phyloP scores from a whole-genome alignment of 768 basidiomycete genomes.

The Lentinula lateritia region DNA sequence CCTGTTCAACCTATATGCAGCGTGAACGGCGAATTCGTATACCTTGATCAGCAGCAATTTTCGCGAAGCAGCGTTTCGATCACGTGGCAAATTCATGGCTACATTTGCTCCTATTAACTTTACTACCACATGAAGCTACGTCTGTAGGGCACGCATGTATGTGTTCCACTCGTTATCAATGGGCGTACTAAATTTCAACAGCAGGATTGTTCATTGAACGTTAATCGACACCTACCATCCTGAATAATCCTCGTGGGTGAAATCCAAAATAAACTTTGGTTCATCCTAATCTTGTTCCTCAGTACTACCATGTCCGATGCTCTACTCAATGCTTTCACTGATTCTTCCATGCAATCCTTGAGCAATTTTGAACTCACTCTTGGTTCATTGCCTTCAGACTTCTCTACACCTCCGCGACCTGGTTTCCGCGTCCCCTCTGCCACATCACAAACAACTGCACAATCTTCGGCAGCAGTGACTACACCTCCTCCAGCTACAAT shows the following conservation, averaged over 20 bases:
- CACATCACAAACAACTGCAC: slow-evolving; percentile 46
- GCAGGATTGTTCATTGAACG: not conserved
- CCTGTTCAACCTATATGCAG: too few relatives aligned
- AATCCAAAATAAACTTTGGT: not conserved
- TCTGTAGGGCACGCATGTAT: too few relatives aligned
- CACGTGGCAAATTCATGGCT: not conserved
- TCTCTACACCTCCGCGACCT: slow-evolving; percentile 45
- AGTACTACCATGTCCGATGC: slow-evolving; percentile 1
- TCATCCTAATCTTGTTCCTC: not conserved
- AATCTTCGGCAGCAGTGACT: slow-evolving; percentile 42
- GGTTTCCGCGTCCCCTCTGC: slow-evolving; percentile 39
- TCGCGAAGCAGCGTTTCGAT: not conserved
- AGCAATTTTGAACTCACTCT: slow-evolving; percentile 59
- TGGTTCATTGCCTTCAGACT: slow-evolving; percentile 48
- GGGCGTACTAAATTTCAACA: not conserved
- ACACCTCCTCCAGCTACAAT: slow-evolving; percentile 42
- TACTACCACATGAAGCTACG: too few relatives aligned
- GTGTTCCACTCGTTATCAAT: too few relatives aligned
- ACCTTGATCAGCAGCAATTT: too few relatives aligned
- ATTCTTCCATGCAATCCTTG: slow-evolving; percentile 36
- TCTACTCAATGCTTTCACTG: slow-evolving; percentile 14
- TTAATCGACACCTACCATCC: not conserved
- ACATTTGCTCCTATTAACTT: too few relatives aligned
- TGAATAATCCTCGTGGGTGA: not conserved
- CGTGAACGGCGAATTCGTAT: too few relatives aligned